Conservation (phyloP, 23 red algal species). For the Gracilariopsis chorda region DNA sequence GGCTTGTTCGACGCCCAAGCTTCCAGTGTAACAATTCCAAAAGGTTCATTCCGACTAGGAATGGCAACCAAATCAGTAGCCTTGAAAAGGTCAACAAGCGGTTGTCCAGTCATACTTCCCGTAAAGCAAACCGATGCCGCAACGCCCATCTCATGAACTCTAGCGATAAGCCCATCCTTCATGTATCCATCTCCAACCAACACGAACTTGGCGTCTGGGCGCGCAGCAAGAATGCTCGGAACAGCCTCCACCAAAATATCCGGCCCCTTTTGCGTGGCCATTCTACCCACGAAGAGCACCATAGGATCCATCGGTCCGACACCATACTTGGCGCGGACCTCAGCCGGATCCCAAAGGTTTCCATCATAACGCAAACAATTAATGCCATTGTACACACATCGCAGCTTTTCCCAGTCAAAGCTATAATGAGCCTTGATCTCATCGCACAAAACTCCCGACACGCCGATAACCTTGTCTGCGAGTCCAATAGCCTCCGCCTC, state of each 20-base stretch:
- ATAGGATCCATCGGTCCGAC: slow-evolving; percentile 97
- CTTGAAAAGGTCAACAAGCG: slow-evolving; percentile 91
- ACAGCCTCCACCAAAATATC: slow-evolving; percentile 91
- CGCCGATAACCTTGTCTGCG: slow-evolving; percentile 83
- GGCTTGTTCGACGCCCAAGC: slow-evolving; percentile 98
- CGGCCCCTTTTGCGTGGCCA: slow-evolving; percentile 92
- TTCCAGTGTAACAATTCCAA: slow-evolving; percentile 98
- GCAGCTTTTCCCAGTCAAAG: slow-evolving; percentile 93
- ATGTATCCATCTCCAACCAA: slow-evolving; percentile 97
- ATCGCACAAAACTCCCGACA: slow-evolving; percentile 91
- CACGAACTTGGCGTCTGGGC: slow-evolving; percentile 92
- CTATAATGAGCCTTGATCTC: slow-evolving; percentile 87
- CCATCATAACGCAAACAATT: slow-evolving; percentile 93
- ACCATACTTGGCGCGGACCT: slow-evolving; percentile 74
- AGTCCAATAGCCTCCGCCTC: slow-evolving; percentile 79
- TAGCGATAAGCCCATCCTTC: slow-evolving; percentile 72
- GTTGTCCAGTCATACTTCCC: slow-evolving; percentile 78
- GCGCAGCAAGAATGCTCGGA: slow-evolving; percentile 66
- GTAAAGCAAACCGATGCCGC: slow-evolving; percentile 63
- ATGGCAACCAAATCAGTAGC: slow-evolving; percentile 91
- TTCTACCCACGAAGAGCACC: slow-evolving; percentile 93
- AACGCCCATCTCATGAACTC: slow-evolving; percentile 72
- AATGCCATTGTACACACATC: slow-evolving; percentile 97
- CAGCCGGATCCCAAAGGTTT: slow-evolving; percentile 83
- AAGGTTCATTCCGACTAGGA: slow-evolving; percentile 95